A percentile compares a stretch with the other conserved stretches of the same genome.
Conservation (phyloP, 305 asterid species). For the Rubia occidens region DNA sequence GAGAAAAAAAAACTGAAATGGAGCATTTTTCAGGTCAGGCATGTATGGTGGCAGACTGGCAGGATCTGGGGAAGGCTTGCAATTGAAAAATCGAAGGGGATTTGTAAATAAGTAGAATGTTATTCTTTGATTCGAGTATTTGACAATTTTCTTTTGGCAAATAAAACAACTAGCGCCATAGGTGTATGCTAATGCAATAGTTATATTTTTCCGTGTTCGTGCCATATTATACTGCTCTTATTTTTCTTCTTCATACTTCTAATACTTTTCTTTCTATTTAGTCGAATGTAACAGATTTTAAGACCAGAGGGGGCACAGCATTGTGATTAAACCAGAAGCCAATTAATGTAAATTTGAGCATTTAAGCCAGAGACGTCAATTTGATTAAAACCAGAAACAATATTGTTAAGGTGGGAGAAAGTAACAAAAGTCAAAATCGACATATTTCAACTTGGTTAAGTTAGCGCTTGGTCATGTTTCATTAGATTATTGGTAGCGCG, state of each 20-base stretch:
- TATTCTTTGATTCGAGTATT: conserved; percentile 20
- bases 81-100: conserved; percentile 9
- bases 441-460: too few relatives aligned
- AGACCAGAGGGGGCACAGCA: too few relatives aligned
- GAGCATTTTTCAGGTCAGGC: conserved; percentile 22
- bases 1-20: not conserved
- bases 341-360: too few relatives aligned
- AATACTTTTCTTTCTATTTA: not conserved
- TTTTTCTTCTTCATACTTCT: not conserved
- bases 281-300: too few relatives aligned
- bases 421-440: too few relatives aligned
- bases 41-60: conserved; percentile 2
- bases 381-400: too few relatives aligned
- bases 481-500: too few relatives aligned
- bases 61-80: conserved; percentile 14
- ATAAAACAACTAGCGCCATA: conserved; percentile 7
- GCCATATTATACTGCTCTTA: not conserved
- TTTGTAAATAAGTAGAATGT: conserved; percentile 42
- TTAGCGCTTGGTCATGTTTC: too few relatives aligned
- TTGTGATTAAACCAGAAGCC: too few relatives aligned
- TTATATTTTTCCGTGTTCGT: not conserved
- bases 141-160: conserved; percentile 8
- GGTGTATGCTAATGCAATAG: not conserved
- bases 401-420: too few relatives aligned
- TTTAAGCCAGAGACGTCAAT: too few relatives aligned